Evolutionary conservation across 495 filamentous ascomycete genomes (phyloP).

Genomic region (Aspergillus ellipticus): DNA sequence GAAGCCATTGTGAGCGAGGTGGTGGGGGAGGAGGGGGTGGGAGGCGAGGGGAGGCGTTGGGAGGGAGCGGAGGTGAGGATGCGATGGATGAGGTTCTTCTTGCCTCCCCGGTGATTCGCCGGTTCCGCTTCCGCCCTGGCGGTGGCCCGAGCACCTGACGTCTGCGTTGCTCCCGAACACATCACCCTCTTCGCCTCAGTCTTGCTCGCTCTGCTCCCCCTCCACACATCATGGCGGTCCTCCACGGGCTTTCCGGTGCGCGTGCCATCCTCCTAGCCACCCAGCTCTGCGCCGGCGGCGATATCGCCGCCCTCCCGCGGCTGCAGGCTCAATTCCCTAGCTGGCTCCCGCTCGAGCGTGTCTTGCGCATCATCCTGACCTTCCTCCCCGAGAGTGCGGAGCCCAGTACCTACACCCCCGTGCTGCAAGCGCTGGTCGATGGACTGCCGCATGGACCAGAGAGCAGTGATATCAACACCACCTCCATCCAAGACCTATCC

Average conservation of each 20-base stretch:
- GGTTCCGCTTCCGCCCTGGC: constrained; percentile 4
- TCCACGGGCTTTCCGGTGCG: constrained; percentile 42
- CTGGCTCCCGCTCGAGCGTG: constrained; percentile 59
- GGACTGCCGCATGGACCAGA: constrained; percentile 30
- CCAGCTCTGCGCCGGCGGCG: constrained; percentile 43
- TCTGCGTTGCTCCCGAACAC: constrained; percentile 13
- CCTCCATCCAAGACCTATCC: constrained; percentile 57
- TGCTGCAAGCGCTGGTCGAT: constrained; percentile 53
- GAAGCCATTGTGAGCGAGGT: constrained; percentile 62
- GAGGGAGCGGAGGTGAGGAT: constrained; percentile 29
- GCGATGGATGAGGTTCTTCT: constrained; percentile 30
- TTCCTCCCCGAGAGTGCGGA: constrained; percentile 75
- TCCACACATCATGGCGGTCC: constrained; percentile 32
- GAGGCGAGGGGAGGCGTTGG: constrained; percentile 22
- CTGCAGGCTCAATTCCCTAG: constrained; percentile 57
- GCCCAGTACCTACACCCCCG: constrained; percentile 58
- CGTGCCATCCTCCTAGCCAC: constrained; percentile 49
- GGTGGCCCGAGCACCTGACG: constrained; percentile 38
- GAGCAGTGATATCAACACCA: constrained; percentile 47
- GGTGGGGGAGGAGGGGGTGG: constrained; percentile 22
- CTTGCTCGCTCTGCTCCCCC: neutral
- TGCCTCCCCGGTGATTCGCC: constrained; percentile 5
- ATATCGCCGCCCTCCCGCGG: constrained; percentile 58
- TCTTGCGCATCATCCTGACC: constrained; percentile 78
- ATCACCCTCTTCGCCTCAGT: constrained; percentile 18